phyloP scores from a whole-genome alignment of 441 rosid genomes.

The Bocquillonia castaneifolia region DNA sequence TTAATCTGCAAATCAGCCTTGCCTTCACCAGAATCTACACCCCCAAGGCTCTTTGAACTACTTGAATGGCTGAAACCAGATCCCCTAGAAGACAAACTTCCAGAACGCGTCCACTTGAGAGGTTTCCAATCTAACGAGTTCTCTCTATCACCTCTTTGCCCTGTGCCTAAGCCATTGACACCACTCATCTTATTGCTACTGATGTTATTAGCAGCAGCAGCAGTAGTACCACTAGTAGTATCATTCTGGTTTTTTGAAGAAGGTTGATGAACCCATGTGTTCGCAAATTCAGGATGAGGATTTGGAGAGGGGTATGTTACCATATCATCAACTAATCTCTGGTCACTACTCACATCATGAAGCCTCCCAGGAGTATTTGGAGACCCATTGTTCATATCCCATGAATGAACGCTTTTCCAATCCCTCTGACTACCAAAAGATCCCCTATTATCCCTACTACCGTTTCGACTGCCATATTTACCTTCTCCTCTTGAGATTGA shows the following conservation, averaged over 20 bases:
- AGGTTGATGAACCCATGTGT: slow-evolving; percentile 46
- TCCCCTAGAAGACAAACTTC: slow-evolving; percentile 82
- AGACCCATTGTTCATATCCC: slow-evolving; percentile 69
- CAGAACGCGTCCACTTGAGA: slow-evolving; percentile 73
- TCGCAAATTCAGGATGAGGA: slow-evolving; percentile 45
- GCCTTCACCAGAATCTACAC: slow-evolving; percentile 57
- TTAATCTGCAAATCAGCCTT: slow-evolving; percentile 52
- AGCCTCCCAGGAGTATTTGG: slow-evolving; percentile 38
- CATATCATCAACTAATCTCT: slow-evolving; percentile 60
- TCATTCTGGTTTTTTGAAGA: slow-evolving; percentile 52
- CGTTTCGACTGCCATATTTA: slow-evolving; percentile 57
- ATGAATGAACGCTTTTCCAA: slow-evolving; percentile 60
- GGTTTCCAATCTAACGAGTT: slow-evolving; percentile 69
- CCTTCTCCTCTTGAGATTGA: slow-evolving; percentile 62
- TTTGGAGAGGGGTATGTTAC: slow-evolving; percentile 30
- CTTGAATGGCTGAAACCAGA: slow-evolving; percentile 92
- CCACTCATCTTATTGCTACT: slow-evolving; percentile 29
- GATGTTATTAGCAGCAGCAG: not conserved
- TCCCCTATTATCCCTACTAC: slow-evolving; percentile 64
- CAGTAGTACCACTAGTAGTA: slow-evolving; percentile 3
- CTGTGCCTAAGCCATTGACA: slow-evolving; percentile 40
- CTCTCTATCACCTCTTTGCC: slow-evolving; percentile 51
- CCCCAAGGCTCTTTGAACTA: slow-evolving; percentile 85
- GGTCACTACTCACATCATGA: slow-evolving; percentile 48
- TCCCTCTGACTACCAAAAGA: slow-evolving; percentile 58